Percentiles rank a stretch among this genome's conserved stretches.
These are phyloP conservation scores for slime mould (Dictyostelium discoideum) DNA, from an alignment of 78 protist genomes.

Conservation along the genomic window DNA sequence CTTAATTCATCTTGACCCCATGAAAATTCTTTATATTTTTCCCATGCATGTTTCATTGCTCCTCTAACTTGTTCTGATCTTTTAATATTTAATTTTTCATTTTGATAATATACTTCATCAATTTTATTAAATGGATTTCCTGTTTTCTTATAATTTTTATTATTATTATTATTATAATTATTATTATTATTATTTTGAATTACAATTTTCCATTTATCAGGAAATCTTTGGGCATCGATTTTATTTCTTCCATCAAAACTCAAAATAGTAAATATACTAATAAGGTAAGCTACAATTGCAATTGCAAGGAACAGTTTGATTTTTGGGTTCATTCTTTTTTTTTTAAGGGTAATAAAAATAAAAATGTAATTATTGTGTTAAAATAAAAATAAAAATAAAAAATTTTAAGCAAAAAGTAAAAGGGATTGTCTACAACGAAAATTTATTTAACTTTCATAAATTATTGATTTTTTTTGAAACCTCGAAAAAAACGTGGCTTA, in stretches of 20 bases:
- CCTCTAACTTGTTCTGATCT: neutral
- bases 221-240: neutral
- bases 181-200: neutral
- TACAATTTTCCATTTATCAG: neutral
- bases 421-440: too few species aligned
- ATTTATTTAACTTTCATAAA: too few species aligned
- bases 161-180: too few species aligned
- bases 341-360: too few species aligned
- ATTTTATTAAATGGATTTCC: neutral
- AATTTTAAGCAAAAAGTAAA: too few species aligned
- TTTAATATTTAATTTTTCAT: neutral
- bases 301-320: too few species aligned
- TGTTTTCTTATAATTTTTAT: neutral
- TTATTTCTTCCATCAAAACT: neutral
- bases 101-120: neutral
- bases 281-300: too few species aligned
- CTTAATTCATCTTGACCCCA: neutral
- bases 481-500: too few species aligned
- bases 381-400: too few species aligned
- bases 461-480: too few species aligned
- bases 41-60: neutral
- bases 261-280: neutral
- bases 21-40: neutral
- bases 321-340: too few species aligned
- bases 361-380: too few species aligned